Evolutionary conservation across 2,329 filamentous ascomycete genomes (phyloP).

Genomic region (Colletotrichum somersetense): DNA sequence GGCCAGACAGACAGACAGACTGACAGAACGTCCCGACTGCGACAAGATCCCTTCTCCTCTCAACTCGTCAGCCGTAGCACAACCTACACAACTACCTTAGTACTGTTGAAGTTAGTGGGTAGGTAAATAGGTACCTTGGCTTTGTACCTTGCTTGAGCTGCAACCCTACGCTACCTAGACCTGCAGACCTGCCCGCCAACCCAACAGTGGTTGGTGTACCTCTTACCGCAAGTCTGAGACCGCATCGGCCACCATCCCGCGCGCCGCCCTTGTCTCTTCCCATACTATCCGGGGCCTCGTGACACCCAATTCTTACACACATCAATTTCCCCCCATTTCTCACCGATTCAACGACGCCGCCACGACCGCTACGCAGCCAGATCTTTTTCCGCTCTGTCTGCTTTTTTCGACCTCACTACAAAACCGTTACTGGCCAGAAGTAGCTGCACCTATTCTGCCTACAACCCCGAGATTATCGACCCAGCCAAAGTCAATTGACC

Average conservation of each 20-base stretch:
- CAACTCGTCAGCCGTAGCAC: conserved; percentile 4
- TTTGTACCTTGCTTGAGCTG: conserved; percentile 19
- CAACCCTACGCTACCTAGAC: conserved; percentile 9
- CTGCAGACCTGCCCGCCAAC: neutral
- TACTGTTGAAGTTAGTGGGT: neutral
- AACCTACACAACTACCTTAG: neutral
- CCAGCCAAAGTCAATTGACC: conserved; percentile 16
- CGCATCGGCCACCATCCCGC: conserved; percentile 35
- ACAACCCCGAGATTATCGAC: neutral
- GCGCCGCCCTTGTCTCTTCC: conserved; percentile 37
- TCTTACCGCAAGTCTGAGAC: conserved; percentile 31
- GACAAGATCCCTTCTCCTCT: neutral
- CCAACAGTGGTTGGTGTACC: neutral
- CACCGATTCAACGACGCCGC: conserved; percentile 21
- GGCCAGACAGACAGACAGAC: neutral
- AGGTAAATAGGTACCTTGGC: too few relatives aligned
- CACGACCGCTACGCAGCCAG: conserved; percentile 19
- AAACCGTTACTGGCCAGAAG: neutral
- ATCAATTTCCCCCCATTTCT: conserved; percentile 40
- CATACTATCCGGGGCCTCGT: conserved; percentile 30
- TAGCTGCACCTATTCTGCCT: neutral
- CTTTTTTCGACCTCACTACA: conserved; percentile 5
- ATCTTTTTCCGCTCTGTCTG: neutral
- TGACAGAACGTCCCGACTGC: neutral
- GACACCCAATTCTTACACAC: conserved; percentile 30